Conservation (phyloP, 2,329 filamentous ascomycete species). For the Chrysosporium keratinophilum region DNA sequence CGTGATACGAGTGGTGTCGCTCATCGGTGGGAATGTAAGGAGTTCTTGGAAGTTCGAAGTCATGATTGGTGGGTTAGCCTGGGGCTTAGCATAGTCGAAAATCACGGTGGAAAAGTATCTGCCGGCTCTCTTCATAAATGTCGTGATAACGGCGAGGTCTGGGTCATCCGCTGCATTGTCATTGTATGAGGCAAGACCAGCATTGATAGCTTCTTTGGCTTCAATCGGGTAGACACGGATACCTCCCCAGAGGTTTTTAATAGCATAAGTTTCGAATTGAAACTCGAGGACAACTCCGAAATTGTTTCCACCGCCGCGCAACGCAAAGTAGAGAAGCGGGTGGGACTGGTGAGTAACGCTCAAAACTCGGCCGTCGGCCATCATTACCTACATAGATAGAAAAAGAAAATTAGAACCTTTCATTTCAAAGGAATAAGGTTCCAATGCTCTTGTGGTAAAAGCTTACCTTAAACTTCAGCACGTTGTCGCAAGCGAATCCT, state of each 20-base stretch:
- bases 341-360: slow-evolving; percentile 30
- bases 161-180: slow-evolving; percentile 16
- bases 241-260: slow-evolving; percentile 33
- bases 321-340: slow-evolving; percentile 41
- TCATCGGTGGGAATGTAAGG: not conserved
- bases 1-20: slow-evolving; percentile 3
- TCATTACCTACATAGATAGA: slow-evolving; percentile 24
- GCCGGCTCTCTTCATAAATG: slow-evolving; percentile 26
- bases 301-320: slow-evolving; percentile 39
- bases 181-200: not conserved
- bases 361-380: slow-evolving; percentile 33
- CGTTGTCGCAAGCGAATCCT: slow-evolving; percentile 31
- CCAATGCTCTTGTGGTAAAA: not conserved
- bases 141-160: slow-evolving; percentile 24
- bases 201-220: slow-evolving; percentile 4
- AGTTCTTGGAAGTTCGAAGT: slow-evolving; percentile 27
- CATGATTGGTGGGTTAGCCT: slow-evolving; percentile 4
- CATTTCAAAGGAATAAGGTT: not conserved
- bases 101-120: slow-evolving; percentile 25
- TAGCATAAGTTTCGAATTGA: slow-evolving; percentile 27
- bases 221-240: slow-evolving; percentile 21
- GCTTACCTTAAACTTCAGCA: slow-evolving; percentile 26
- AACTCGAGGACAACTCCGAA: slow-evolving; percentile 33
- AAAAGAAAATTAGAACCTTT: not conserved
- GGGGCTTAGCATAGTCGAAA: slow-evolving; percentile 23